Percentiles rank a stretch among this genome's conserved stretches.
phyloP scores from a whole-genome alignment of 1,284 basidiomycete genomes.

The Porogramme epimiltina region DNA sequence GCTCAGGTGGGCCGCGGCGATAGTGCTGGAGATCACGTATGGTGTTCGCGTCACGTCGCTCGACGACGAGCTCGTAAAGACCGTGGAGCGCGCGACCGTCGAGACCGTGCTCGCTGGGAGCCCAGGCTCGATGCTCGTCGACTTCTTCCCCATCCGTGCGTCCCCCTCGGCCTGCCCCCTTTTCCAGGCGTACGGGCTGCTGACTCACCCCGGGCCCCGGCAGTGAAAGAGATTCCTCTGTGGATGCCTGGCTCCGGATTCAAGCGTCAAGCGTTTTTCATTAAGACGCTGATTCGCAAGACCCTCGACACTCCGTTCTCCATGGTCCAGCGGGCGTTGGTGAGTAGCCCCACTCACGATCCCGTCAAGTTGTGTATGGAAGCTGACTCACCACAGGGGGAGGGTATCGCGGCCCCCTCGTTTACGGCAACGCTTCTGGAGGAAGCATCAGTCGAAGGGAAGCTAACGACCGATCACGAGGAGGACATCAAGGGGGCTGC shows the following conservation, averaged over 20 bases:
- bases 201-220: not conserved
- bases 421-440: slow-evolving; percentile 25
- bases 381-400: too few relatives aligned
- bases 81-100: slow-evolving; percentile 23
- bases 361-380: too few relatives aligned
- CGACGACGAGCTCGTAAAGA: slow-evolving; percentile 22
- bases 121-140: slow-evolving; percentile 28
- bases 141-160: slow-evolving; percentile 28
- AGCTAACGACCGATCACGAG: slow-evolving; percentile 21
- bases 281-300: slow-evolving; percentile 17
- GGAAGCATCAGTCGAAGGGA: slow-evolving; percentile 14
- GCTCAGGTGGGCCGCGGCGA: slow-evolving; percentile 24
- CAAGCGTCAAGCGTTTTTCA: slow-evolving; percentile 24
- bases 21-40: slow-evolving; percentile 28
- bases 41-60: slow-evolving; percentile 24
- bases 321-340: slow-evolving; percentile 28
- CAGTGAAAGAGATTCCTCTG: slow-evolving; percentile 27
- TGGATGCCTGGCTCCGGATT: slow-evolving; percentile 32
- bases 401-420: slow-evolving; percentile 26
- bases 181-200: too few relatives aligned
- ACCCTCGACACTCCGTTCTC: slow-evolving; percentile 28
- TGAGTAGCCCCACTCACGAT: slow-evolving; percentile 1
- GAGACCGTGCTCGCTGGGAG: slow-evolving; percentile 24
- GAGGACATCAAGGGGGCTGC: slow-evolving; percentile 27
- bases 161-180: not conserved